Evolutionary conservation across 768 basidiomycete genomes (phyloP).

Genomic region (Mycena galopus): DNA sequence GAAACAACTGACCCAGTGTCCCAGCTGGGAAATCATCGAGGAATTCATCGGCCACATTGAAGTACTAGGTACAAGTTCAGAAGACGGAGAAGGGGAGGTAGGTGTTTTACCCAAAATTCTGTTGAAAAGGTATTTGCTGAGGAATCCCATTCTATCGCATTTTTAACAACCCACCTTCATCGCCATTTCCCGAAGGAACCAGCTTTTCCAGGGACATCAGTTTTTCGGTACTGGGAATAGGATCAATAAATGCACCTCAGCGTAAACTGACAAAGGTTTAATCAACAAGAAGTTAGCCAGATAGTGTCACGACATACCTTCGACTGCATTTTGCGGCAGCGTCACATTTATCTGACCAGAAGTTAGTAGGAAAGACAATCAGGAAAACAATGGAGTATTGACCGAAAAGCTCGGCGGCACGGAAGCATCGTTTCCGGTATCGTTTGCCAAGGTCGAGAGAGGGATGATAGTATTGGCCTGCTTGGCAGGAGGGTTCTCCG

Average conservation of each 20-base stretch:
- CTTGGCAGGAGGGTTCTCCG: conserved; percentile 66
- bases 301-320: conserved; percentile 10
- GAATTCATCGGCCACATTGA: conserved; percentile 72
- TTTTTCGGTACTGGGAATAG: not conserved
- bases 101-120: conserved; percentile 79
- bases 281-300: not conserved
- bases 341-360: conserved; percentile 70
- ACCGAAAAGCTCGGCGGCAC: conserved; percentile 84
- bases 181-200: conserved; percentile 71
- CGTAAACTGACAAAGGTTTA: conserved; percentile 20
- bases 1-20: conserved; percentile 32
- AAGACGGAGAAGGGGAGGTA: not conserved
- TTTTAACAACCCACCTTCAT: conserved; percentile 43
- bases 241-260: conserved; percentile 10
- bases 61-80: conserved; percentile 61
- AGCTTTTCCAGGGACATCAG: conserved; percentile 73
- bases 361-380: not conserved
- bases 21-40: conserved; percentile 65
- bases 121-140: not conserved
- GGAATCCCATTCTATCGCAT: not conserved
- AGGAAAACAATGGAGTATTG: not conserved
- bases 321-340: conserved; percentile 75
- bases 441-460: conserved; percentile 72
- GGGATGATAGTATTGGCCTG: conserved; percentile 78
- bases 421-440: conserved; percentile 78